Evolutionary conservation across 2,329 filamentous ascomycete species (phyloP), one percentile per base, ranked within the genome.

Genomic region (Aspergillus fumigatus): DNA sequence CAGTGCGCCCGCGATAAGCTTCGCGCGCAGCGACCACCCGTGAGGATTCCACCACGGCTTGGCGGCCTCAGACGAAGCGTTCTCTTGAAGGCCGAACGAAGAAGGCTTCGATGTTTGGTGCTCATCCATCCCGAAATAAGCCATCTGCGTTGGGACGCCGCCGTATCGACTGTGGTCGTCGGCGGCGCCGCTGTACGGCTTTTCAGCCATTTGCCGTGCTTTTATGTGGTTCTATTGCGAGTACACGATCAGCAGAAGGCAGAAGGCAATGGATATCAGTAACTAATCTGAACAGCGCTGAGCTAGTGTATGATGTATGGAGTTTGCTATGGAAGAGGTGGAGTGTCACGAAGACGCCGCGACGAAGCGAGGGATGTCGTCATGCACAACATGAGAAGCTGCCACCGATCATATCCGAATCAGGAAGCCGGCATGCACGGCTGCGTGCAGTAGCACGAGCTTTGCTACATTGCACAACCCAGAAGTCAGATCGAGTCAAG

Each of bases 1-100:
- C 7, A 64, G 75, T 10, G 79, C 65, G 1, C 73, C 66, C 3
- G 61, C 76, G 5, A 81, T 70, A 23, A 77, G 66, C 79, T 80
- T 86, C 10, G 73, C 75, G 56, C 77, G 79, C 65, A 80, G 79
- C 43, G 78, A 72, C 84, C 84, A 87, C 49, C 75, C 75, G 51
- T 75, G 74, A 0, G 80, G 78, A 59, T 84, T 75, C 69, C 78
- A 83, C 74, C 65, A 69, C 58, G 62, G 65, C 11, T 17, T 47
- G 4, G 23, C 9, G 43, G 55, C 32, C 25, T 50, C 51, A 8
- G 48, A n/a, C n/a, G 59, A 45, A 8, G 57, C 51, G 2, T 55
- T 53, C 3, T 56, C 32, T 3, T 38, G 41, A 17, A 57, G 45
- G 9, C 54, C 57, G 3, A 60, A 52, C 21, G 57, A 58, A 14